Conservation (phyloP, 148 eudicot species). For the Polygonum maritimum region DNA sequence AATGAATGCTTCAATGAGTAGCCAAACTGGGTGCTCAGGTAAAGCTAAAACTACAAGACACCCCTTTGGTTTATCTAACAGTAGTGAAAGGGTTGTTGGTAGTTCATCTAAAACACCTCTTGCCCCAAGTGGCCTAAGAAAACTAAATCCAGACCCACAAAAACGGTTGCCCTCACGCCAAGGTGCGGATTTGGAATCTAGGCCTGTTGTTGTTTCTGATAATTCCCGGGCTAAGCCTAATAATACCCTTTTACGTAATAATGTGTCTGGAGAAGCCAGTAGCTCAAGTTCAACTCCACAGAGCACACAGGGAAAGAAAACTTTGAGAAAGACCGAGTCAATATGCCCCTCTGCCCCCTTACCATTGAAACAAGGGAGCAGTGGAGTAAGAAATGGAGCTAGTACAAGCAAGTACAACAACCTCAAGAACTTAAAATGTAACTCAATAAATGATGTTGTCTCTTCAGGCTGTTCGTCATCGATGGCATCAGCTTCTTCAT, state of each 20-base stretch:
- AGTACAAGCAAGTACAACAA: slow-evolving; percentile 2
- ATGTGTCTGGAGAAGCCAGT: slow-evolving; percentile 16
- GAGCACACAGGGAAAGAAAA: slow-evolving; percentile 27
- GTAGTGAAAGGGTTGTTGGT: slow-evolving; percentile 39
- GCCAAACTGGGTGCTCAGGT: slow-evolving; percentile 19
- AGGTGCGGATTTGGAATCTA: slow-evolving; percentile 33
- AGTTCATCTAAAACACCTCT: slow-evolving; percentile 33
- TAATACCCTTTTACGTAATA: slow-evolving; percentile 17
- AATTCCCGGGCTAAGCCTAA: slow-evolving; percentile 19
- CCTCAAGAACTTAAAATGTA: slow-evolving; percentile 4
- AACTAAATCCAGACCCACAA: slow-evolving; percentile 22
- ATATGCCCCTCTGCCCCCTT: slow-evolving; percentile 28
- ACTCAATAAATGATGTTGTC: slow-evolving; percentile 33
- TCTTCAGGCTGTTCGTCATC: slow-evolving; percentile 49
- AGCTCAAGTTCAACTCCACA: slow-evolving; percentile 35
- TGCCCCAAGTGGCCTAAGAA: slow-evolving; percentile 21
- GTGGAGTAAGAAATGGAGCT: slow-evolving; percentile 14
- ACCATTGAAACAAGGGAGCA: slow-evolving; percentile 21
- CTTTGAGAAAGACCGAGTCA: slow-evolving; percentile 30
- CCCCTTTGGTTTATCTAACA: slow-evolving; percentile 32
- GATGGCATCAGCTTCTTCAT: neutral
- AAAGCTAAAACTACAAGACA: slow-evolving; percentile 35
- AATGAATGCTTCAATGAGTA: slow-evolving; percentile 21
- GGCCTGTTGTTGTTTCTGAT: slow-evolving; percentile 20
- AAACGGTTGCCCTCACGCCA: slow-evolving; percentile 25